These are phyloP conservation scores for Yamadazyma takamatsuzukensis DNA, from an alignment of 805 yeast species.

Conservation along the genomic window DNA sequence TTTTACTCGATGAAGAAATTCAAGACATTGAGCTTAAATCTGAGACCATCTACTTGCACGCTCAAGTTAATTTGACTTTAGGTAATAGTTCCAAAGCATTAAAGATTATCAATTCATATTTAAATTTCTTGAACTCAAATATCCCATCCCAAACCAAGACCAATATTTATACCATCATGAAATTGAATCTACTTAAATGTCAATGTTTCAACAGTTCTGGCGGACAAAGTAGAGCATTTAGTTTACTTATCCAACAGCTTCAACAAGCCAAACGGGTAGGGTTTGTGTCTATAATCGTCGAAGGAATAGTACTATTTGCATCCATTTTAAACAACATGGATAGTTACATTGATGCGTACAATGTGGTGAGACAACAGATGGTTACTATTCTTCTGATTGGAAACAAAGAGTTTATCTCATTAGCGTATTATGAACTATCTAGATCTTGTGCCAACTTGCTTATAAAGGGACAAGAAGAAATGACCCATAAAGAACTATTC, in stretches of 20 bases:
- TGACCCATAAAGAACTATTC: constrained; percentile 16
- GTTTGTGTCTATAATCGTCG: constrained; percentile 40
- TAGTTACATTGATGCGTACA: constrained; percentile 40
- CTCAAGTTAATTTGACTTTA: constrained; percentile 27
- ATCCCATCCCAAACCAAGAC: constrained; percentile 15
- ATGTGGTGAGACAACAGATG: constrained; percentile 38
- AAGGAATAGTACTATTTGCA: constrained; percentile 45
- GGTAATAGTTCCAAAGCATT: constrained; percentile 29
- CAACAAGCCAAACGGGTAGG: constrained; percentile 46
- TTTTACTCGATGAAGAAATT: constrained; percentile 24
- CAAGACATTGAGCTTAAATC: constrained; percentile 27
- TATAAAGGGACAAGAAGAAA: not conserved
- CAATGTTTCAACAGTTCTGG: constrained; percentile 40
- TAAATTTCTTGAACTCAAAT: constrained; percentile 12
- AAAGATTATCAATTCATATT: constrained; percentile 19
- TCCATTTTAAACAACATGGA: constrained; percentile 41
- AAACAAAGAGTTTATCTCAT: constrained; percentile 34
- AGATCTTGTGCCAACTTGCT: constrained; percentile 14
- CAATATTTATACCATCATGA: constrained; percentile 43
- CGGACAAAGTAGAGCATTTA: constrained; percentile 47
- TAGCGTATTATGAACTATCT: constrained; percentile 30
- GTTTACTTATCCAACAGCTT: constrained; percentile 48
- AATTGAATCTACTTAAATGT: constrained; percentile 47
- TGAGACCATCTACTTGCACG: constrained; percentile 24
- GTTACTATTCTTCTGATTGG: constrained; percentile 42